phyloP scores from a whole-genome alignment of 805 yeast species.

The Lachancea meyersii region DNA sequence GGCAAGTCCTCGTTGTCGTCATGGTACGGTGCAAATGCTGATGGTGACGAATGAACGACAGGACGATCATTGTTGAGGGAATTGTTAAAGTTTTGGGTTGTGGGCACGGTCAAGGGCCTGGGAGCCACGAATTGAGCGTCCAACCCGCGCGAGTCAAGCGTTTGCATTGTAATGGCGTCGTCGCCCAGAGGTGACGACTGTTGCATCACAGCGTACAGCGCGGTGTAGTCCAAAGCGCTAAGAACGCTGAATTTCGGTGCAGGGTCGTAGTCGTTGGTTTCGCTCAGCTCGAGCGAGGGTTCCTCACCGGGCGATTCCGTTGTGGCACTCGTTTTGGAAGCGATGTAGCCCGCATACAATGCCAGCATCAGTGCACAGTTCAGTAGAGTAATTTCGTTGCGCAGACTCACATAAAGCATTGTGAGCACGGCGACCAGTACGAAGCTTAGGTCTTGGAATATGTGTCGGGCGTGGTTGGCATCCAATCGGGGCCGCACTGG shows the following conservation, averaged over 20 bases:
- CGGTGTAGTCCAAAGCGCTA: slow-evolving; percentile 29
- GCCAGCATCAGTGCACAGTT: slow-evolving; percentile 26
- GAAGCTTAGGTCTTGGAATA: slow-evolving; percentile 26
- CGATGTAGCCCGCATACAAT: slow-evolving; percentile 21
- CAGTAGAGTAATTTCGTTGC: slow-evolving; percentile 21
- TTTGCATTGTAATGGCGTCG: slow-evolving; percentile 6
- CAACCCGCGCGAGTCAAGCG: background rate
- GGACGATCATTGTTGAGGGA: background rate
- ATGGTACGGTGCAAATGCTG: slow-evolving; percentile 20
- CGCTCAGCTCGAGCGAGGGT: background rate
- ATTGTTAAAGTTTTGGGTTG: background rate
- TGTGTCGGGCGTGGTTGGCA: slow-evolving; percentile 14
- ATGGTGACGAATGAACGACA: slow-evolving; percentile 20
- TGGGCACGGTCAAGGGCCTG: slow-evolving; percentile 19
- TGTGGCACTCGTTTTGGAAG: slow-evolving; percentile 10
- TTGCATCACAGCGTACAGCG: slow-evolving; percentile 24
- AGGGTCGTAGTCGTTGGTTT: background rate
- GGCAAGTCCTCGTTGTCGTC: slow-evolving; percentile 18
- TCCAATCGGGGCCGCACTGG: slow-evolving; percentile 15
- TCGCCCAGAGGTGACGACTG: slow-evolving; percentile 9
- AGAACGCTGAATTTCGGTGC: slow-evolving; percentile 27
- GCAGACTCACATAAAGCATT: slow-evolving; percentile 22
- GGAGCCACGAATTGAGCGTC: background rate
- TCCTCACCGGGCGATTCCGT: background rate
- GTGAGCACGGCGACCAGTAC: slow-evolving; percentile 21